Base-by-base conservation (phyloP, 345 rosid species). In the Euphorbia pulcherrima region DNA sequence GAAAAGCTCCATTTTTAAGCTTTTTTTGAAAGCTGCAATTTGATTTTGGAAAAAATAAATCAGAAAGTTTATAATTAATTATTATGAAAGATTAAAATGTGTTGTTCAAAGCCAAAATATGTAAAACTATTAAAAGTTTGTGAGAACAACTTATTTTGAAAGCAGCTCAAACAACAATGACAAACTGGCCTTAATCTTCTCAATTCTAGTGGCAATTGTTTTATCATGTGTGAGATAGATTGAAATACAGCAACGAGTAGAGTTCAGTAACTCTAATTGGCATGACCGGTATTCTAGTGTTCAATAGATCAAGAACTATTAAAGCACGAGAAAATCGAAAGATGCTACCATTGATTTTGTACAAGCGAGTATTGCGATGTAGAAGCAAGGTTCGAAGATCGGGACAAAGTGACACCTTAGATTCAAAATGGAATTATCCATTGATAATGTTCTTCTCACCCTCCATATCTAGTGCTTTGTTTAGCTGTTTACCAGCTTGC, bases 401-500 rank as follows among this genome's bases (percentile, higher is more conserved):
- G 18, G 33, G 51, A 6, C 67, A 21, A 3, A 5, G 9, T 11
- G 37, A 21, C 4, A 24, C 24, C 26, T 62, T 21, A 62, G 30
- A 26, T 62, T 62, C 50, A 26, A 21, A 13, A 62, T 24, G 21
- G 61, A 44, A 44, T 73, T 61, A 0, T 20, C 7, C 76, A 70
- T 72, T n/a, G n/a, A n/a, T 50, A 84, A 40, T 6, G 80, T 57
- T 58, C 65, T 77, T n/a, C 2, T 39, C 0, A 40, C 57, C 1
- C 60, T 27, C 82, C 75, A 79, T 21, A 2, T 51, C 17, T 0
- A 78, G 84, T 0, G 60, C 46, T 20, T 67, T 16, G 7, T 4
- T 57, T 21, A 75, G 53, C 23, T 33, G 27, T 41, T 3, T 62
- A 13, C 69, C 63, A 0, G 66, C 72, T 17, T 27, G 27, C 6